Evolutionary conservation across 2,329 filamentous ascomycete genomes (phyloP).

Genomic region (Fusarium oxysporum): DNA sequence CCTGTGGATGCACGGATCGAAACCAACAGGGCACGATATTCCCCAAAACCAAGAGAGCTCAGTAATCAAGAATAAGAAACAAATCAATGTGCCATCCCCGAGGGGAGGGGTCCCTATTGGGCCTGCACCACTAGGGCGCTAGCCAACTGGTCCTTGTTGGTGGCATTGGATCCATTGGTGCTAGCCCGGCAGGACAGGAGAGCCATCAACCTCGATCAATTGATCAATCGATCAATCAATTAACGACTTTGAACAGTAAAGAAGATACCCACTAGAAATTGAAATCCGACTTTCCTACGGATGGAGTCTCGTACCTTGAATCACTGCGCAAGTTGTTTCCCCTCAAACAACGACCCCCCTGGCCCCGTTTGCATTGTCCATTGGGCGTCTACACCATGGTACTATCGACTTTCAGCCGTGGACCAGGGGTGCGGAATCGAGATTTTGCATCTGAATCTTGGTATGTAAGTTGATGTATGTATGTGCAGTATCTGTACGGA

Average conservation of each 20-base stretch:
- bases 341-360: not conserved
- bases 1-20: not conserved
- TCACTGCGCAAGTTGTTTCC: not conserved
- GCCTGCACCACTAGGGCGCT: conserved; percentile 25
- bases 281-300: not conserved
- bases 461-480: not conserved
- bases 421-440: conserved; percentile 28
- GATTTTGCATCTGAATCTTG: conserved; percentile 45
- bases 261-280: not conserved
- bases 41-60: conserved; percentile 3
- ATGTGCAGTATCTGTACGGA: not conserved
- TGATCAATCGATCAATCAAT: not conserved
- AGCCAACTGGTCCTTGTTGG: conserved; percentile 3
- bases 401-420: conserved; percentile 12
- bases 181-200: not conserved
- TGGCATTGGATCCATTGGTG: not conserved
- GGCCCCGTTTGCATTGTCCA: not conserved
- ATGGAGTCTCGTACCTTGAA: not conserved
- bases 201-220: not conserved
- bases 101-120: conserved; percentile 35
- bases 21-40: not conserved
- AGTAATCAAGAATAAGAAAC: conserved; percentile 32
- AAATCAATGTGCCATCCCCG: conserved; percentile 35
- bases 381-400: not conserved
- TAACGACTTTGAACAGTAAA: not conserved